Base-by-base conservation (phyloP, 139 green algal species). In the Edaphochlamys debaryana region DNA sequence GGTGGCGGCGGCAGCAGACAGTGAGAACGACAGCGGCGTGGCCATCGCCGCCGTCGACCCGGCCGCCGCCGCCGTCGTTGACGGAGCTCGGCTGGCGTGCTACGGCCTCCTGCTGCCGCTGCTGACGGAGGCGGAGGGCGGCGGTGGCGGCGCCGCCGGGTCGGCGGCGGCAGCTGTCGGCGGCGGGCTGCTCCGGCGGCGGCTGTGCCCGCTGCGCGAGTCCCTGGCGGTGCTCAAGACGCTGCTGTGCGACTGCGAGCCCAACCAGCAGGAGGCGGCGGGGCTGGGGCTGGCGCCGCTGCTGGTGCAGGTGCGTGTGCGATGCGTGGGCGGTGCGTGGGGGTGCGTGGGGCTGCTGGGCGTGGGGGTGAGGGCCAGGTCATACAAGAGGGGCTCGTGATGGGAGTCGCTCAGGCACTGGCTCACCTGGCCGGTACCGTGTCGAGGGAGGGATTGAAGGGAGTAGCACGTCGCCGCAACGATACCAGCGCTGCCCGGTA, bases 31-130 rank as follows among this genome's bases (percentile, higher is more conserved):
- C 37, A 41, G 8, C n/a, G n/a, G n/a, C n/a, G n/a, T n/a, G 13
- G 62, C 30, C 4, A 22, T 7, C 3, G 63, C 32, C 17, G 63
- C 32, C 1, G 63, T 4, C 17, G 41, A 45, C 32, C 45, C 27
- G 40, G 69, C 9, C 6, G 29, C 30, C 45, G 22, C 52, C 11
- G 52, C 73, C 20, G 56, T 80, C 3, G 60, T 45, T 1, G 64
- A 67, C 13, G 77, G 77, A 45, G 77, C 64, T 0, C 60, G 75
- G 9, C 4, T 89, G 60, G 68, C 66, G 6, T 71, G 54, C 40
- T 86, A 90, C 52, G 88, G 85, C 13, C 84, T 92, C 80, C 72
- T 92, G 62, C 82, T 92, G 73, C 85, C 88, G 45, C 52, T 84
- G 30, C 74, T 90, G 48, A n/a, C 75, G 30, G 67, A 79, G 15